Evolutionary conservation across 2,329 filamentous ascomycete species (phyloP).

Genomic region (Paecilomyces dactylethromorphus): DNA sequence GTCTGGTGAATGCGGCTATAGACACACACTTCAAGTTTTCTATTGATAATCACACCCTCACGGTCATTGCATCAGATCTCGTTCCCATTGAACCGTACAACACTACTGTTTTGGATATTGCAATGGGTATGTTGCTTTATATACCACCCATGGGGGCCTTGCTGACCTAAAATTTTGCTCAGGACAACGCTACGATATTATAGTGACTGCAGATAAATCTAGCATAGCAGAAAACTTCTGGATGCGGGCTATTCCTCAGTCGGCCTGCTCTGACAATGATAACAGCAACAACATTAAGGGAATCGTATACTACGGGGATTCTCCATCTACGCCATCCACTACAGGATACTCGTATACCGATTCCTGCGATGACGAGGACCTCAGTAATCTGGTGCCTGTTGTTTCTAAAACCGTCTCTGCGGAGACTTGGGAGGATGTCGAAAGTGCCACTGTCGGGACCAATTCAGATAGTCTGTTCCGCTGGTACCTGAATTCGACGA

Average conservation of each 20-base stretch:
- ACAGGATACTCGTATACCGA: constrained; percentile 12
- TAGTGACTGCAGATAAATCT: constrained; percentile 21
- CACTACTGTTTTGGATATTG: constrained; percentile 37
- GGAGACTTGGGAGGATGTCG: constrained; percentile 11
- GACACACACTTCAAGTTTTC: constrained; percentile 28
- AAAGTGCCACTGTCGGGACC: constrained; percentile 10
- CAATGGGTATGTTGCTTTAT: constrained; percentile 22
- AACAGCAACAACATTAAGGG: constrained; percentile 42
- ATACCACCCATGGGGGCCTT: neutral
- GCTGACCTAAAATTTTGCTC: neutral
- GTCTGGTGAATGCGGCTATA: constrained; percentile 38
- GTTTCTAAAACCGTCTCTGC: constrained; percentile 12
- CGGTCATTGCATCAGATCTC: constrained; percentile 49
- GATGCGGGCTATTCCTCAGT: constrained; percentile 41
- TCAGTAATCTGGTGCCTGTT: constrained; percentile 12
- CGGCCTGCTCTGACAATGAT: constrained; percentile 35
- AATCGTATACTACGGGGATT: constrained; percentile 38
- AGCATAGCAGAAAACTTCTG: constrained; percentile 18
- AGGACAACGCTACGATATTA: constrained; percentile 35
- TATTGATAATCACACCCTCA: constrained; percentile 46
- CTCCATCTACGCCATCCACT: constrained; percentile 12
- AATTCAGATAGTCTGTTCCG: constrained; percentile 17
- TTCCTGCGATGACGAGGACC: constrained; percentile 20
- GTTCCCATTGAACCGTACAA: constrained; percentile 50
- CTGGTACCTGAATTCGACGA: constrained; percentile 27